These are phyloP conservation scores for Neostapfia colusana DNA, from an alignment of 176 grass and related monocot genomes.

Conservation along the genomic window DNA sequence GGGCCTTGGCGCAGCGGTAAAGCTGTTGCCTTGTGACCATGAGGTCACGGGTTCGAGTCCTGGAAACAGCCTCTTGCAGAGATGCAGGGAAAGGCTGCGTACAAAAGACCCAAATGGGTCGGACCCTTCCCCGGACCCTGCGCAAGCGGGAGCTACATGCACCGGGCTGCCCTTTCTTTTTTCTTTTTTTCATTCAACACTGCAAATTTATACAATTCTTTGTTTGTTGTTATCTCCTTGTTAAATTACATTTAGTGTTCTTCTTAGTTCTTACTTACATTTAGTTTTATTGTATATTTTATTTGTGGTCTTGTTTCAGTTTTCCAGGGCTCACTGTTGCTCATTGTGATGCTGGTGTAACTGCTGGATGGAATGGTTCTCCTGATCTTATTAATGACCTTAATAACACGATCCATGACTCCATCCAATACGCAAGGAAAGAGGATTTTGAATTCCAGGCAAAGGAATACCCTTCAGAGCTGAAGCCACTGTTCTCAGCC, in stretches of 20 bases:
- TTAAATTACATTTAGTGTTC: not conserved
- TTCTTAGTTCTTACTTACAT: not conserved
- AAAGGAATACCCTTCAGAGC: slow-evolving; percentile 79
- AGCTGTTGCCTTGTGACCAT: too few species aligned
- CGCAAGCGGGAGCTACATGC: too few species aligned
- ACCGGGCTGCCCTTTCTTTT: too few species aligned
- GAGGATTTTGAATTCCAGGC: not conserved
- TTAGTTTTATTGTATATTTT: not conserved
- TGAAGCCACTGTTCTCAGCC: slow-evolving; percentile 83
- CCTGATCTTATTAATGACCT: slow-evolving; percentile 39
- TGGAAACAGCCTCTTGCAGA: too few species aligned
- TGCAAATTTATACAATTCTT: not conserved
- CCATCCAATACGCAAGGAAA: slow-evolving; percentile 23
- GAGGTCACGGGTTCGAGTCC: too few species aligned
- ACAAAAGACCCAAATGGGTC: too few species aligned
- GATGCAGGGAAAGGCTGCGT: too few species aligned
- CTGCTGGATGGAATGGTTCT: slow-evolving; percentile 36
- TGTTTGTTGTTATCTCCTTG: not conserved
- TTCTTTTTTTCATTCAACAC: too few species aligned
- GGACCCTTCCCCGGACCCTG: too few species aligned
- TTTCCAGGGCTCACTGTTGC: slow-evolving; percentile 62
- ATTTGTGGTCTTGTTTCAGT: slow-evolving; percentile 45
- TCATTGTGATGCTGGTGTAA: slow-evolving; percentile 77
- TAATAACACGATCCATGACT: slow-evolving; percentile 42
- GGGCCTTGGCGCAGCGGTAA: too few species aligned